phyloP scores from a whole-genome alignment of 2,329 filamentous ascomycete species.

The Xylaria arbuscula region DNA sequence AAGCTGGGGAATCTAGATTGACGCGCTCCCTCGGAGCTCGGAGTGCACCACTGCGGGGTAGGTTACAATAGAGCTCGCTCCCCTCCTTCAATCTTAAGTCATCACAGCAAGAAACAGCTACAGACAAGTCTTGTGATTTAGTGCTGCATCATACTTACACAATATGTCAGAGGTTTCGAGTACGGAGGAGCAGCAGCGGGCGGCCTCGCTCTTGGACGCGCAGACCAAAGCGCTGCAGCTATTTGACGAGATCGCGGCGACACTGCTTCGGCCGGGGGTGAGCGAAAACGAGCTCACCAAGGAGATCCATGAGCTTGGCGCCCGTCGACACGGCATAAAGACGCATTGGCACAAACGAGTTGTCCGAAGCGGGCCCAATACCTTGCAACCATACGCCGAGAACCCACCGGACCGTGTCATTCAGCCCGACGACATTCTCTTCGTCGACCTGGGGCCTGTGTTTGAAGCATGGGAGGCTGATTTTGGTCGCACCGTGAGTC shows the following conservation, averaged over 20 bases:
- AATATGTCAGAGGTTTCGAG: constrained; percentile 21
- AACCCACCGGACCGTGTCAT: constrained; percentile 63
- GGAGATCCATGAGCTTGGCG: constrained; percentile 58
- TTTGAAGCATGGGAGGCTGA: constrained; percentile 66
- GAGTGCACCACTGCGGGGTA: constrained; percentile 23
- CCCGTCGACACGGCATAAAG: constrained; percentile 55
- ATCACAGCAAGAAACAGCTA: background rate
- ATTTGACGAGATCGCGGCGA: constrained; percentile 59
- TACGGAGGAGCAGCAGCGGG: constrained; percentile 38
- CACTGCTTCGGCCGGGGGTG: constrained; percentile 59
- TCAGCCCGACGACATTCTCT: constrained; percentile 61
- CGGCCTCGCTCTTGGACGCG: constrained; percentile 56
- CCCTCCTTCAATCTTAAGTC: background rate
- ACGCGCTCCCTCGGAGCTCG: background rate
- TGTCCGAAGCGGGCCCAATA: constrained; percentile 62
- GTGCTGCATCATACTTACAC: background rate
- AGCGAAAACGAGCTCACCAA: constrained; percentile 60
- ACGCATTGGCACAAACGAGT: constrained; percentile 66
- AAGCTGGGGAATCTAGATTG: background rate
- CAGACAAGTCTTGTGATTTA: background rate
- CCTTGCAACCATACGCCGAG: constrained; percentile 58
- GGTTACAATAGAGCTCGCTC: constrained; percentile 2
- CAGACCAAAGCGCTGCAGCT: constrained; percentile 58
- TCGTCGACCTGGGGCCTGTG: constrained; percentile 63
- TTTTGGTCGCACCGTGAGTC: constrained; percentile 58